Conservation (phyloP, 495 filamentous ascomycete species). For the Hypoxylon lenormandii region DNA sequence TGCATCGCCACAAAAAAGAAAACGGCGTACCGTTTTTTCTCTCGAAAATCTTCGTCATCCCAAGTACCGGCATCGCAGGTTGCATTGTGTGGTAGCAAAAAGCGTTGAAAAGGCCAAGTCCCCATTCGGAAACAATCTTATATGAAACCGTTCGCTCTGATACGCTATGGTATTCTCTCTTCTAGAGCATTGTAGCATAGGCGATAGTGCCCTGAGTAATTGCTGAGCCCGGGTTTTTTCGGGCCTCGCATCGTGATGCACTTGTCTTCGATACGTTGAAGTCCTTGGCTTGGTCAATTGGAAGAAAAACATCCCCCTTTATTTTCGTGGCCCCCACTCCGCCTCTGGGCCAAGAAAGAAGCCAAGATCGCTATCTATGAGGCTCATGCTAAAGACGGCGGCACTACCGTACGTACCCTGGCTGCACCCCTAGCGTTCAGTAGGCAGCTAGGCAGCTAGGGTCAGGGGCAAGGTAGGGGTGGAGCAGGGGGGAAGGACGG, state of each 20-base stretch:
- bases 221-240: constrained; percentile 25
- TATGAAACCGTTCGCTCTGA: constrained; percentile 26
- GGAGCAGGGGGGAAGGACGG: too few relatives aligned
- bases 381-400: constrained; percentile 39
- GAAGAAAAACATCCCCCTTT: constrained; percentile 14
- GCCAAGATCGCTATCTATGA: constrained; percentile 46
- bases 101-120: background rate
- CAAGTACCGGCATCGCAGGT: constrained; percentile 6
- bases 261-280: background rate
- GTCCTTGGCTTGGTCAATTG: too few relatives aligned
- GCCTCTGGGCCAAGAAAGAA: constrained; percentile 30
- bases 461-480: constrained; percentile 11
- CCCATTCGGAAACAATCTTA: constrained; percentile 8
- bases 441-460: background rate
- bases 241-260: constrained; percentile 5
- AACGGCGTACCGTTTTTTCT: background rate
- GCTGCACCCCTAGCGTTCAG: background rate
- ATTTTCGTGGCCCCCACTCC: constrained; percentile 25
- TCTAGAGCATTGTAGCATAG: background rate
- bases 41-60: background rate
- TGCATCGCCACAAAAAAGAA: background rate
- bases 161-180: constrained; percentile 28
- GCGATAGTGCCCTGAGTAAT: background rate
- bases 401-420: constrained; percentile 2
- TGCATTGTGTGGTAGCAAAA: background rate